Evolutionary conservation across 805 yeast species (phyloP).

Genomic region (Candida easanensis): DNA sequence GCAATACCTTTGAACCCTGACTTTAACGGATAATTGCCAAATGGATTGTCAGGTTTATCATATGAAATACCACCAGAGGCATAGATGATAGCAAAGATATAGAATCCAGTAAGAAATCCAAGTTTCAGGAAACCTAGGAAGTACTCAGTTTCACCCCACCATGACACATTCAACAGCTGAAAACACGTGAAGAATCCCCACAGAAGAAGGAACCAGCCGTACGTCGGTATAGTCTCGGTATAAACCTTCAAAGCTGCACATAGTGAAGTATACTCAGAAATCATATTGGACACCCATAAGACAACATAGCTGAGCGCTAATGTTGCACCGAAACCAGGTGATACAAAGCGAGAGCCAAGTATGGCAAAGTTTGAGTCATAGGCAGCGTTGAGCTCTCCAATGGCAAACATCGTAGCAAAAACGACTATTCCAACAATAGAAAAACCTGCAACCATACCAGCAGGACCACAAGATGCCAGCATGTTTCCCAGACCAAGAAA

Average conservation of each 20-base stretch:
- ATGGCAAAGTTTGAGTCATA: conserved; percentile 55
- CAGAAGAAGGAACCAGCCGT: conserved; percentile 52
- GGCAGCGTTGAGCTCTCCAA: conserved; percentile 55
- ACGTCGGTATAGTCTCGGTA: conserved; percentile 52
- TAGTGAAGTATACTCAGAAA: conserved; percentile 53
- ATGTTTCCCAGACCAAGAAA: conserved; percentile 52
- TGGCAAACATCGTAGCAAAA: conserved; percentile 49
- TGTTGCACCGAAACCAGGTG: conserved; percentile 56
- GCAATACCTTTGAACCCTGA: conserved; percentile 55
- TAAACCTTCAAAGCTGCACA: conserved; percentile 48
- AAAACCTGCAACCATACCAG: conserved; percentile 49
- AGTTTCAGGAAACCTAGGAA: conserved; percentile 50
- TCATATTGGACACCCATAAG: conserved; percentile 53
- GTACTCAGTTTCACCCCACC: conserved; percentile 58
- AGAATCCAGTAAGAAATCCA: conserved; percentile 46
- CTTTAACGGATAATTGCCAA: conserved; percentile 34
- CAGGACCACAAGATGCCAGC: conserved; percentile 49
- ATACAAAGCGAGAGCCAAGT: conserved; percentile 48
- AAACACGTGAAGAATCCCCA: conserved; percentile 49
- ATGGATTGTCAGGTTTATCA: conserved; percentile 34
- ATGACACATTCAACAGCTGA: conserved; percentile 49
- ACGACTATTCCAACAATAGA: conserved; percentile 52
- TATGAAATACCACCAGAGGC: conserved; percentile 41
- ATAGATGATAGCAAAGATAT: conserved; percentile 45
- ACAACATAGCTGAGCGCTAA: conserved; percentile 52